Percentiles rank a stretch among this genome's conserved stretches.
These are phyloP conservation scores for Tolypocladium amazonense DNA, from an alignment of 2,329 filamentous ascomycete species.

Conservation along the genomic window DNA sequence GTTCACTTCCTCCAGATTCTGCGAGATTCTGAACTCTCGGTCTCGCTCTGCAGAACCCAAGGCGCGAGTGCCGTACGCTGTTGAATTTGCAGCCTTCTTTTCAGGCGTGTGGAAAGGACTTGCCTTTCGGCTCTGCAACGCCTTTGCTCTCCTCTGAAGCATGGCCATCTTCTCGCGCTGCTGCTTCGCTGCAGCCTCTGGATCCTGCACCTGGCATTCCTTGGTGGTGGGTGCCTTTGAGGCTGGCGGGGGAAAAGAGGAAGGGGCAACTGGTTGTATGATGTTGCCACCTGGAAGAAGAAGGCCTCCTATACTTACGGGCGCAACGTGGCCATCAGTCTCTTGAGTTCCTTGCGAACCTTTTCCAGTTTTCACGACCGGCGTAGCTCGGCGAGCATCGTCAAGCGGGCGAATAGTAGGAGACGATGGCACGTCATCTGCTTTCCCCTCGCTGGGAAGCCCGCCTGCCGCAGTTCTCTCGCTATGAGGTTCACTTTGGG, in stretches of 20 bases:
- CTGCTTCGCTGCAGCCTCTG: neutral
- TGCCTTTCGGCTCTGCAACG: neutral
- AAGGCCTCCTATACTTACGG: conserved; percentile 2
- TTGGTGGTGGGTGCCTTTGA: neutral
- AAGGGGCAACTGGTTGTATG: neutral
- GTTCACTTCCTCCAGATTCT: conserved; percentile 3
- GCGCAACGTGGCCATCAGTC: neutral
- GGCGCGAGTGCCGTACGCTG: conserved; percentile 2
- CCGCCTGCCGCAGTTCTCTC: neutral
- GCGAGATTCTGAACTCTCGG: neutral
- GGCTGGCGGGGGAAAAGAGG: neutral
- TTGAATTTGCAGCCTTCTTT: neutral
- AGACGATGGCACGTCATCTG: neutral
- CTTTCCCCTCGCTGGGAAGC: neutral
- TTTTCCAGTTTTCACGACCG: neutral
- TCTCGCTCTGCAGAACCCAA: conserved; percentile 1
- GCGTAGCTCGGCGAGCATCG: neutral
- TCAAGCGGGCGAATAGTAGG: neutral
- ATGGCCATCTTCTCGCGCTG: neutral
- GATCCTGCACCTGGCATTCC: neutral
- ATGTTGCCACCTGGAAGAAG: conserved; percentile 3
- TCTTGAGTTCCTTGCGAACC: neutral
- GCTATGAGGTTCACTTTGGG: neutral
- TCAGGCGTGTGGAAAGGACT: neutral
- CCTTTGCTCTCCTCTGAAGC: neutral